Evolutionary conservation across 352 stramenopile species (phyloP), one percentile per base, ranked within the genome.

Genomic region (Phytopythium montanum): DNA sequence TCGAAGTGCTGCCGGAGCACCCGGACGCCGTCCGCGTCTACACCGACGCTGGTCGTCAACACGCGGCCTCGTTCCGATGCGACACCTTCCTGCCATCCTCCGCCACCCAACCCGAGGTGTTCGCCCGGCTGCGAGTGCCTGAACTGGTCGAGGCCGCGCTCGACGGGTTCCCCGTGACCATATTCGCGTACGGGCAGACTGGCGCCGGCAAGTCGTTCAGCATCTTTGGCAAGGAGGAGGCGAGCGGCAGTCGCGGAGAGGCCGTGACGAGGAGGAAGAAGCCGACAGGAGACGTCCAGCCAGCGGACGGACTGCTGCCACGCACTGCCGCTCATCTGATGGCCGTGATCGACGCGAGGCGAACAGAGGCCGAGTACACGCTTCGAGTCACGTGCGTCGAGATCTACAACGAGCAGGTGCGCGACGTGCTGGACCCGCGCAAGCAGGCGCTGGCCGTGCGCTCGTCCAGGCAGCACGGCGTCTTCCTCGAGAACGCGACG

Each of bases 171-270:
- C 75, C 82, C 0, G 79, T 88, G 18, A 92, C 82, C 26, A 78
- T 92, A 31, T 90, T 92, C 53, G 79, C 82, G 23, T 92, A 92
- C 38, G 82, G 82, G 6, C 79, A 92, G 61, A 89, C 79, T 0
- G 82, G 82, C 10, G 78, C 82, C 0, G 82, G 82, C 49, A 92
- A 92, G 56, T 89, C 78, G 10, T 85, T 79, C 48, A 89, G 79
- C 18, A 90, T 92, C 61, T 92, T 92, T 48, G 79, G 82, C 4
- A 76, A 77, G 25, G 82, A 92, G 44, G 68, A 88, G 10, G 19
- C 34, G n/a, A 42, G 34, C 25, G 39, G 23, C 26, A 25, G n/a
- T 16, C 16, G 5, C n/a, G 16, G 31, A 10, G 39, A 48, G 14
- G 38, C 33, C 6, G 23, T 28, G 13, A 26, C n/a, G 23, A 49